These are phyloP conservation scores for Tricholoma furcatifolium DNA, from an alignment of 768 basidiomycete species.

Conservation along the genomic window DNA sequence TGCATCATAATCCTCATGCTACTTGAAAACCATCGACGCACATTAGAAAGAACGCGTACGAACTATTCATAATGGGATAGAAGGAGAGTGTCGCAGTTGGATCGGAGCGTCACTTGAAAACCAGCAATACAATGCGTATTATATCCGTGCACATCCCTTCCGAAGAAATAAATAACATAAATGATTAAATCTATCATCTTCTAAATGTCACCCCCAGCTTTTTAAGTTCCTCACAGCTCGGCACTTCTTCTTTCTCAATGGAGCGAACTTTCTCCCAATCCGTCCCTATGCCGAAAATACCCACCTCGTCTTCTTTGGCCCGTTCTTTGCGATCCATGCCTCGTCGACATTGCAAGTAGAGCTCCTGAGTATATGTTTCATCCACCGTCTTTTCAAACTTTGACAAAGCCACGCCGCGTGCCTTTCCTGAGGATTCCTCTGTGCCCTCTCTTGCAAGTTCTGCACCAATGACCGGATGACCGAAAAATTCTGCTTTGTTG, in stretches of 20 bases:
- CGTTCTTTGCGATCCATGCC: constrained; percentile 68
- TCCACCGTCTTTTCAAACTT: constrained; percentile 83
- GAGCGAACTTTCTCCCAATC: constrained; percentile 86
- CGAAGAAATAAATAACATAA: constrained; percentile 21
- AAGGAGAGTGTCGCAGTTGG: too few species aligned
- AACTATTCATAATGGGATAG: too few species aligned
- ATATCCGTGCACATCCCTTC: constrained; percentile 12
- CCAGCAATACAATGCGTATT: constrained; percentile 11
- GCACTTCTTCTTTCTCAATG: constrained; percentile 69
- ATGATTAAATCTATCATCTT: constrained; percentile 22
- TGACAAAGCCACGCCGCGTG: constrained; percentile 41
- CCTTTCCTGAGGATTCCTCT: constrained; percentile 26
- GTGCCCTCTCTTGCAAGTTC: constrained; percentile 57
- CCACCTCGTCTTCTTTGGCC: constrained; percentile 72
- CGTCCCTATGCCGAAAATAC: constrained; percentile 88
- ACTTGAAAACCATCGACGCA: too few species aligned
- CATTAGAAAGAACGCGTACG: too few species aligned
- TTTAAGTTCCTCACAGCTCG: constrained; percentile 77
- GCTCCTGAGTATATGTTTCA: constrained; percentile 63
- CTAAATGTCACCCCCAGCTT: constrained; percentile 51
- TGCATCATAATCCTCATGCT: constrained; percentile 3
- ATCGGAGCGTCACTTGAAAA: constrained; percentile 1
- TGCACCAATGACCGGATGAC: constrained; percentile 74
- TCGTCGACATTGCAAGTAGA: constrained; percentile 71
- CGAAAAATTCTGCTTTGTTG: constrained; percentile 69